Conservation (phyloP, 208 protist genomes). For the Trypanosoma lewisi region DNA sequence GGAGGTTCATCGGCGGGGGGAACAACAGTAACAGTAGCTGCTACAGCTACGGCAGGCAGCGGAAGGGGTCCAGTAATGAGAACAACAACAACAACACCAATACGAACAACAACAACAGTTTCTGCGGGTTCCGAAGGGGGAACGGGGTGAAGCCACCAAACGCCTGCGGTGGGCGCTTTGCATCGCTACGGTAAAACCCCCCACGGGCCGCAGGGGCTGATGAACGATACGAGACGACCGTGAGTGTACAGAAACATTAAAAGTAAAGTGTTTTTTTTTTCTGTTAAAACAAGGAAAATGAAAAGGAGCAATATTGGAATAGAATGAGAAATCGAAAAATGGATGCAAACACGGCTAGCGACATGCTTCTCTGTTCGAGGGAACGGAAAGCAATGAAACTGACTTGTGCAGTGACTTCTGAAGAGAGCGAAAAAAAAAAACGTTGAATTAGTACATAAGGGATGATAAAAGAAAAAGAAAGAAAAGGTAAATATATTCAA, state of each 20-base stretch:
- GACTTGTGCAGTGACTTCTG: no score
- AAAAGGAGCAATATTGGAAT: no score
- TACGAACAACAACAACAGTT: background rate
- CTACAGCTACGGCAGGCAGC: constrained; percentile 10
- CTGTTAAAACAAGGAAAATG: no score
- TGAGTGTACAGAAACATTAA: no score
- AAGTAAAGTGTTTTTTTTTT: background rate
- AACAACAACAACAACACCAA: constrained; percentile 17
- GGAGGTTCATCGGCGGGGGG: constrained; percentile 12
- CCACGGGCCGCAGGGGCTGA: background rate
- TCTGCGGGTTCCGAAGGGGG: background rate
- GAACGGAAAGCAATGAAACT: no score
- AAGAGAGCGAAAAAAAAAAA: background rate
- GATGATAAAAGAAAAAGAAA: background rate
- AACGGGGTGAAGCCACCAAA: background rate
- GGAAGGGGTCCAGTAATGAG: constrained; percentile 2
- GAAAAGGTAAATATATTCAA: background rate
- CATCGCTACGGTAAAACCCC: constrained; percentile 9
- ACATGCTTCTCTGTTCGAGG: no score
- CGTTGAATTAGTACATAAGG: background rate
- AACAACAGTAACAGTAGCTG: constrained; percentile 16
- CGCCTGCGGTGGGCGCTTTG: constrained; percentile 36
- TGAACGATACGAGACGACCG: background rate
- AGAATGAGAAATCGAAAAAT: no score
- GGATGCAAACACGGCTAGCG: no score